Base-by-base conservation (phyloP, 345 rosid species). In the Eucalyptus marginata region DNA sequence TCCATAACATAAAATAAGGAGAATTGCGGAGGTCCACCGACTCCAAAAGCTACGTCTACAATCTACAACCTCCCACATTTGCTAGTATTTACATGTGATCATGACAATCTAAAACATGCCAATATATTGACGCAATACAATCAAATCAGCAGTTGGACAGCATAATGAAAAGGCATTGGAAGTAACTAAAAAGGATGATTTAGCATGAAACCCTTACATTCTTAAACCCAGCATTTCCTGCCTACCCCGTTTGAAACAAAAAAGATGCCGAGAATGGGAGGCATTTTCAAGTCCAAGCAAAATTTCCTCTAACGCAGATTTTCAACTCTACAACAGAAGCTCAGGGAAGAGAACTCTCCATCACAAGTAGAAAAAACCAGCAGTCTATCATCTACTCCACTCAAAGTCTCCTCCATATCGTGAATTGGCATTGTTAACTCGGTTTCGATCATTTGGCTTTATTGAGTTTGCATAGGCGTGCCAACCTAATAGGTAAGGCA, bases 401-500 rank as follows among this genome's bases (percentile, higher is more conserved):
- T 97, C 97, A 71, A 92, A 95, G 92, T 94, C 98, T 88, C 97
- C 97, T 27, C 97, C 97, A 81, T 91, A 93, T 91, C 94, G 93
- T 43, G 98, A 91, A 83, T 89, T 94, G 4, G 94, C 95, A 86
- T 89, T 93, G 88, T 93, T 96, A 79, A 52, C 54, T 4, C 92
- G 92, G 90, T 89, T 91, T 40, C 88, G 40, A n/a, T 94, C 95
- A 51, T 93, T 94, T 3, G 94, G 95, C 91, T 89, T 95, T 86
- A 92, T 94, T 86, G 96, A 90, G 89, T 90, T 92, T 5, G 95
- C 96, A 87, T 91, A 96, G 58, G 98, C 94, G 47, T 95, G 95
- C 99, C 98, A 97, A 49, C 99, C 99, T 88, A 97, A 81, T 27
- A 97, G 93, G 92, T 94, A 93, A 1, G 99, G 99, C 93, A 97